Conservation (phyloP, 305 asterid genomes). For the Fraxinus baroniana region DNA sequence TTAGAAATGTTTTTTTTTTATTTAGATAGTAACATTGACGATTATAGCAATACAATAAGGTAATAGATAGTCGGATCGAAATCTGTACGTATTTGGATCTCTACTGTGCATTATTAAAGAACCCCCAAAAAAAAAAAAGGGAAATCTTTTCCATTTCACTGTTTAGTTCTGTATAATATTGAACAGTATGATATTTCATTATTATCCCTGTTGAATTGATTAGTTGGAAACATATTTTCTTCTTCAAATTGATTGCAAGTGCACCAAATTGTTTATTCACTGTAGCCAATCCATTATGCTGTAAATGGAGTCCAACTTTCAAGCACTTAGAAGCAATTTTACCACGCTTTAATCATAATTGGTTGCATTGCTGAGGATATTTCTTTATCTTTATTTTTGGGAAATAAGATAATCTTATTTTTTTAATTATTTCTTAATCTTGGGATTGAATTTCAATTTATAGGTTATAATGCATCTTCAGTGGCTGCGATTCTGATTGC, state of each 20-base stretch:
- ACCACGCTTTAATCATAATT: background rate
- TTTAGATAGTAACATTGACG: constrained; percentile 34
- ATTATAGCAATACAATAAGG: constrained; percentile 29
- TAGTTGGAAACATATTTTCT: background rate
- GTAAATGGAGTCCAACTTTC: constrained; percentile 7
- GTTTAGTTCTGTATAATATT: background rate
- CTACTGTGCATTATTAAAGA: background rate
- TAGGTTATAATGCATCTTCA: background rate
- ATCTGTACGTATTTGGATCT: background rate
- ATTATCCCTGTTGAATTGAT: background rate
- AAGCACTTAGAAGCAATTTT: background rate
- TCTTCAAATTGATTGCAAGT: background rate
- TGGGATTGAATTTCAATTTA: background rate
- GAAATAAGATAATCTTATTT: background rate
- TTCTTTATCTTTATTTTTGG: background rate
- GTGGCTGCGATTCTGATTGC: background rate
- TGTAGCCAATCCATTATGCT: background rate
- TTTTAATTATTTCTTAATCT: background rate
- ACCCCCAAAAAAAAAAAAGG: background rate
- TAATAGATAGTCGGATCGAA: background rate
- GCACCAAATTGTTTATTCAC: background rate
- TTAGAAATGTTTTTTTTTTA: constrained; percentile 24
- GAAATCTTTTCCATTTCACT: background rate
- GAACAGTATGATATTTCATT: background rate
- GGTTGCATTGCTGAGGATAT: background rate